Conservation (phyloP, 1,284 basidiomycete species). For the Naganishia sp. region DNA sequence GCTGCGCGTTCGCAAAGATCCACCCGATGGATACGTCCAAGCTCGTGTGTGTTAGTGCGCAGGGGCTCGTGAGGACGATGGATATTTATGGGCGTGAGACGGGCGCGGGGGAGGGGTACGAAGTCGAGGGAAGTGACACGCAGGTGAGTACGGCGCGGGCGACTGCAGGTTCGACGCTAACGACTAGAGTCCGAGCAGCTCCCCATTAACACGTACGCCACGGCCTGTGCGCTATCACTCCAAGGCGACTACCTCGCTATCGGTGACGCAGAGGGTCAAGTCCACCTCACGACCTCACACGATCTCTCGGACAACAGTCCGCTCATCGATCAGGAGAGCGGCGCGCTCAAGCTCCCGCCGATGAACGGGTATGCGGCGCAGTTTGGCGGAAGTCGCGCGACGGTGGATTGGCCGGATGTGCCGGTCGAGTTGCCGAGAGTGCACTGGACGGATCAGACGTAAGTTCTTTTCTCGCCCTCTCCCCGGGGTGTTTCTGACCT, state of each 20-base stretch:
- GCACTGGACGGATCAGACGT: conserved; percentile 80
- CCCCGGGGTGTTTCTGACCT: background rate
- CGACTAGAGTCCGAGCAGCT: background rate
- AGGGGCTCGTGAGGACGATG: conserved; percentile 86
- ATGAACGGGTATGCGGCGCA: conserved; percentile 77
- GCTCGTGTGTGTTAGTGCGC: conserved; percentile 76
- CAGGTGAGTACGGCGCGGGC: conserved; percentile 58
- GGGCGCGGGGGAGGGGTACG: conserved; percentile 61
- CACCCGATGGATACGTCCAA: conserved; percentile 78
- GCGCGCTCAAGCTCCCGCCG: conserved; percentile 56
- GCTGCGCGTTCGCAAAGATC: conserved; percentile 81
- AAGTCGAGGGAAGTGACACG: conserved; percentile 41
- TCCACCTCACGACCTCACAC: conserved; percentile 80
- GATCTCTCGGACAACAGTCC: conserved; percentile 62
- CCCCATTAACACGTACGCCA: conserved; percentile 65
- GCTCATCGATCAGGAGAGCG: conserved; percentile 41
- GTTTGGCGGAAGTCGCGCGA: conserved; percentile 58
- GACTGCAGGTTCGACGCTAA: conserved; percentile 53
- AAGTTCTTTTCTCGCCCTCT: conserved; percentile 43
- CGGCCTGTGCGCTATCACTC: conserved; percentile 77
- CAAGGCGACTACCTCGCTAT: conserved; percentile 89
- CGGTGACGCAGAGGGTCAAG: conserved; percentile 80
- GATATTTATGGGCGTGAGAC: conserved; percentile 73
- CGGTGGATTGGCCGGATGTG: conserved; percentile 80
- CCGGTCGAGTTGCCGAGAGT: conserved; percentile 70